Evolutionary conservation across 495 filamentous ascomycete genomes (phyloP), one percentile per base, ranked within the genome.

Genomic region (Beverwykella pulmonaria): DNA sequence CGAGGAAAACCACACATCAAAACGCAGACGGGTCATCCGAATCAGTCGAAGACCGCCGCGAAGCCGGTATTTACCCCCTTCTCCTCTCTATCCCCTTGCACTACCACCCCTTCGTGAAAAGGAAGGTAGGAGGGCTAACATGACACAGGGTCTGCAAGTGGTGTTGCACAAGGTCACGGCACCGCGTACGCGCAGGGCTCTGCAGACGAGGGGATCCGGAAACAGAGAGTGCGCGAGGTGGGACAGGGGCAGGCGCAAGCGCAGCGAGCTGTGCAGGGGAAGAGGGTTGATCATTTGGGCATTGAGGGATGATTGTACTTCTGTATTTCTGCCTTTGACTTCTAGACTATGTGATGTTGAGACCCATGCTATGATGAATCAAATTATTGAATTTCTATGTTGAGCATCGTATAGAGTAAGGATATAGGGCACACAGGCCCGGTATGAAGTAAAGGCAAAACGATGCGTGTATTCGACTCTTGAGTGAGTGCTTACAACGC

Each of bases 1-100:
- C 61, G 20, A 71, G 71, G 57, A 77, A 75, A 57, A 72, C 75
- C 22, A 76, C 72, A 12, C 67, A 67, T 22, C 58, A 61, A 2
- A 59, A 65, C 26, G n/a, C 65, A 0, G 74, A 77, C 44, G 74
- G 74, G 1, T 73, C 71, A 32, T 62, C 60, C 15, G 44, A 27
- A 0, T 22, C 55, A 15, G 47, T 65, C 0, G 68, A 75, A 63
- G 64, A 74, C 26, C 32, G 67, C n/a, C 19, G 49, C 23, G 60
- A 68, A 9, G 17, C 57, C 22, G 59, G 65, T 68, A 52, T 10
- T 34, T 34, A 53, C 29, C 27, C 19, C 36, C 23, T 30, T 19
- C 15, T 29, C 48, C 19, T 17, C 3, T 26, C 25, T 15, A 6
- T 30, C 41, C 41, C 36, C 41, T 47, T 29, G 22, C 59, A 30